Conservation (phyloP, 2,329 filamentous ascomycete genomes). For the Septoria linicola region DNA sequence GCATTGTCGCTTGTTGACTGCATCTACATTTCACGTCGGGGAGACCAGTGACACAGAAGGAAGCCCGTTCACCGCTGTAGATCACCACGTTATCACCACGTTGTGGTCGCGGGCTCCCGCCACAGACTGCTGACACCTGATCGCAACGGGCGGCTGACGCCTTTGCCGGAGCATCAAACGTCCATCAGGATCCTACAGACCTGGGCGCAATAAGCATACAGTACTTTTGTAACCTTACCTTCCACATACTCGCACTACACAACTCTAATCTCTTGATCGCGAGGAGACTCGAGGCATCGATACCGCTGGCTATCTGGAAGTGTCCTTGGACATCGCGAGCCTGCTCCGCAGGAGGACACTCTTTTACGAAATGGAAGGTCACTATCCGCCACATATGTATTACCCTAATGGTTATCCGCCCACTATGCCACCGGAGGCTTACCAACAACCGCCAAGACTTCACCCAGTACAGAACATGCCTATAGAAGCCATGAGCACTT, state of each 20-base stretch:
- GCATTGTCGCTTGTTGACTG: conserved; percentile 4
- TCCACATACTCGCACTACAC: conserved; percentile 23
- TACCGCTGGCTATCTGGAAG: conserved; percentile 12
- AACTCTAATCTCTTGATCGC: conserved; percentile 18
- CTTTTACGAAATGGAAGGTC: conserved; percentile 30
- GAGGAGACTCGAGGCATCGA: no score
- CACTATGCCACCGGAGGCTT: conserved; percentile 33
- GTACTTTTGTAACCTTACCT: conserved; percentile 22
- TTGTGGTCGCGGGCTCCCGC: conserved; percentile 21
- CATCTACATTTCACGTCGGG: conserved; percentile 3
- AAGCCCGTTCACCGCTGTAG: conserved; percentile 1
- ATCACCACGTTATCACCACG: conserved; percentile 19
- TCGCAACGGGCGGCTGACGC: conserved; percentile 29
- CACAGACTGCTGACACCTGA: conserved; percentile 25
- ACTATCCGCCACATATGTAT: conserved; percentile 34
- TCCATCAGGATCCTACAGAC: conserved; percentile 23
- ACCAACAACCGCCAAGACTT: conserved; percentile 24
- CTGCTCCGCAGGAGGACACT: no score
- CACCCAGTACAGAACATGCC: conserved; percentile 37
- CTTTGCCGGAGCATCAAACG: conserved; percentile 25
- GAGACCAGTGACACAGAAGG: conserved; percentile 2
- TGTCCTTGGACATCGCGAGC: conserved; percentile 1
- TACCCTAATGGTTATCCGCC: conserved; percentile 34
- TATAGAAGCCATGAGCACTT: conserved; percentile 36
- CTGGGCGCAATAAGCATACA: conserved; percentile 28